Base-by-base conservation (phyloP, 495 filamentous ascomycete genomes). In the Aspergillus cavernicola region DNA sequence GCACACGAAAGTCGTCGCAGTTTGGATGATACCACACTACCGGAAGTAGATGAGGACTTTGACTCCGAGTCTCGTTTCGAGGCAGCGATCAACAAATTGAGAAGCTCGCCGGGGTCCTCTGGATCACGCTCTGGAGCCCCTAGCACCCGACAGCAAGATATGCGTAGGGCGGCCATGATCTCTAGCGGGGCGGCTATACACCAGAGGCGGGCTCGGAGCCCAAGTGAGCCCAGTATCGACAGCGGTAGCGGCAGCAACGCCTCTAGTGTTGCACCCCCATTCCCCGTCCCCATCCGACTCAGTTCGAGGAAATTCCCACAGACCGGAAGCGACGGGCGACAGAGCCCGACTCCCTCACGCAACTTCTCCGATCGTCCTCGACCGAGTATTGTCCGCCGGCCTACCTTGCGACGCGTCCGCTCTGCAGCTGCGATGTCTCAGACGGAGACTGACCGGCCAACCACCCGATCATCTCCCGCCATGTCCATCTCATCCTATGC, bases 211-310 rank as follows among this genome's bases (percentile, higher is more conserved):
- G 71, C 83, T 7, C 80, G 87, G 32, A 96, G 86, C 63, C 87
- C 90, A 1, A 95, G 90, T 56, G 72, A 90, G 22, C 76, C 82
- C 56, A 75, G 87, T 77, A 57, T 76, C 58, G 65, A 77, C 13
- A 73, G 74, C 43, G 79, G 81, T 53, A 78, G 69, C 57, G 72
- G 60, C 42, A 60, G 57, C 49, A 62, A 60, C 20, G 51, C 53
- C 26, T 72, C 70, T 26, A 69, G 63, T 33, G 66, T 75, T 50
- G 69, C 73, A 26, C 89, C 89, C 19, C 89, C 90, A 7, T 96
- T 96, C 75, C 91, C 95, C 0, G 92, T 98, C 8, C 93, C 93
- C 4, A 87, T 85, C 10, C 80, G 93, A 48, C 84, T 88, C 15
- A 97, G 92, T 64, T 97, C 93, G 3, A 82, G 90, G 56, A 86